These are phyloP conservation scores for Gracilariopsis chorda DNA, from an alignment of 23 red algal species.

Conservation along the genomic window DNA sequence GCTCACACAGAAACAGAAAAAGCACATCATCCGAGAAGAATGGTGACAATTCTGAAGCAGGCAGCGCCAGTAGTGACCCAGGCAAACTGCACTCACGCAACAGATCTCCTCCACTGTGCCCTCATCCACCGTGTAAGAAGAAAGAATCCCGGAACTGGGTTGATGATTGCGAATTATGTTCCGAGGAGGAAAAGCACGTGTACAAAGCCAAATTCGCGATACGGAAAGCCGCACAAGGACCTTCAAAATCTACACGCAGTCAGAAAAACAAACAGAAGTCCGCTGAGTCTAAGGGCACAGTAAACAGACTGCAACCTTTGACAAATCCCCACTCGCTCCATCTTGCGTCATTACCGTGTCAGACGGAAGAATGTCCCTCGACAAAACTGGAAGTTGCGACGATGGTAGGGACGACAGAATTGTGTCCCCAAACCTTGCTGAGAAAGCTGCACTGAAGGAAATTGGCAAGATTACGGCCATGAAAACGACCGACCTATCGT, in stretches of 20 bases:
- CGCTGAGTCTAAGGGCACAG: neutral
- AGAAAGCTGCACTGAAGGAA: neutral
- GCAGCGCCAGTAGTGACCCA: too few relatives aligned
- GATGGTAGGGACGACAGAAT: neutral
- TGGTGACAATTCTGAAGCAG: too few relatives aligned
- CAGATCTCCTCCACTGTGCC: neutral
- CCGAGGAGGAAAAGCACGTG: neutral
- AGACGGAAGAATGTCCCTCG: too few relatives aligned
- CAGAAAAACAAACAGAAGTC: neutral
- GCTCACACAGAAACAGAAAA: too few relatives aligned
- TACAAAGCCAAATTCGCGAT: neutral
- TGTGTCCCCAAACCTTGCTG: neutral
- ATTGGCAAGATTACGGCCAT: neutral
- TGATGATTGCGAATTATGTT: neutral
- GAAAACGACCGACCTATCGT: neutral
- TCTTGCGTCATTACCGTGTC: too few relatives aligned
- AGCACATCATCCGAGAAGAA: too few relatives aligned
- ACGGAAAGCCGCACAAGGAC: neutral
- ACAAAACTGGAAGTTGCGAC: too few relatives aligned
- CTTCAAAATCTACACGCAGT: neutral
- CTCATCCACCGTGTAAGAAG: neutral
- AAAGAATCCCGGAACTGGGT: neutral
- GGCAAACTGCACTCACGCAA: neutral
- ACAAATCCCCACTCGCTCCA: too few relatives aligned
- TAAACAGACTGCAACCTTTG: neutral